Evolutionary conservation across 257 asterid species (phyloP), one percentile per base, ranked within the genome.

Genomic region (Gentiana straminea): DNA sequence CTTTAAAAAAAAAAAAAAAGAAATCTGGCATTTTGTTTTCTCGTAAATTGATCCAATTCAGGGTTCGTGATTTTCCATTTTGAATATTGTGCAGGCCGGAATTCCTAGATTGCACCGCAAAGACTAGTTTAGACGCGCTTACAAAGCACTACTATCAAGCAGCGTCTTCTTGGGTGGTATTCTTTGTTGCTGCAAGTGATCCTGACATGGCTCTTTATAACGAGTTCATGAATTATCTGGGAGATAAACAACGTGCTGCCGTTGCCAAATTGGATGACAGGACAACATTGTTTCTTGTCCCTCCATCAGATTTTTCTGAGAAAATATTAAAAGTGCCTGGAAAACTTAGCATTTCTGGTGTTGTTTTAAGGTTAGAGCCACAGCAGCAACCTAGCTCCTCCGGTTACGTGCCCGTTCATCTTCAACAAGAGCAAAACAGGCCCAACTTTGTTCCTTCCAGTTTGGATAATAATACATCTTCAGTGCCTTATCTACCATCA

Each of bases 291-390:
- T 90, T 90, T 73, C 98, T 90, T 9, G 94, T 90, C 12, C 95
- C 98, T 65, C 98, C 98, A 59, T 90, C 98, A 32, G 96, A 90
- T 32, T 86, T 90, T 79, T 86, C 95, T 3, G 94, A 90, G 47
- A 81, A 82, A 70, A 87, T 90, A 33, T 79, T 90, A 4, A 90
- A 90, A 77, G 98, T 90, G 39, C 96, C 94, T 1, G 96, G 96
- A 36, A 73, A 81, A 62, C 69, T 84, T 51, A 86, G 98, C 86
- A 82, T 90, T 56, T 84, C 96, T 9, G 98, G 98, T 58, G 94
- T 90, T 63, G 72, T 86, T 55, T 59, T 84, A 52, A 82, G 86
- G 66, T 63, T 79, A 55, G 98, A 89, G 34, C 24, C 24, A 24
- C 24, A 24, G 24, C 24, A 24, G 24, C 77, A 80, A 62, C 67